These are phyloP conservation scores for Epichloe brachyelytri DNA, from an alignment of 2,329 filamentous ascomycete genomes.

Conservation along the genomic window DNA sequence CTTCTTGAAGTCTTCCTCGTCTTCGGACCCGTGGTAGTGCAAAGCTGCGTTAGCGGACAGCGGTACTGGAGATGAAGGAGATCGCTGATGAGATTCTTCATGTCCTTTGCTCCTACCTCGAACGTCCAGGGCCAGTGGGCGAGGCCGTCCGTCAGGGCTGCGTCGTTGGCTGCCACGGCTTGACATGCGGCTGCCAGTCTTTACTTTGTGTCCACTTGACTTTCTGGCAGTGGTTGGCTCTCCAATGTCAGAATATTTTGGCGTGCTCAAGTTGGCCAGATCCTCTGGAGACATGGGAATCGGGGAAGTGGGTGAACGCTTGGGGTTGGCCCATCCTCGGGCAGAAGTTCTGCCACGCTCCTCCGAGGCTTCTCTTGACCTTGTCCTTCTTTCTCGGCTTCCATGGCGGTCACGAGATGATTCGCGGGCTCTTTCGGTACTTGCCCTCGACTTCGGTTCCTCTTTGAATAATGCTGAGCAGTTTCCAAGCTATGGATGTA, in stretches of 20 bases:
- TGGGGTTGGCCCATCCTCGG: slow-evolving; percentile 58
- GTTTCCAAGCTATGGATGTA: slow-evolving; percentile 80
- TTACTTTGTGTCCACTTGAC: slow-evolving; percentile 19
- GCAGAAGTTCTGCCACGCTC: slow-evolving; percentile 55
- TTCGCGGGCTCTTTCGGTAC: slow-evolving; percentile 31
- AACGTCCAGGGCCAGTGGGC: slow-evolving; percentile 30
- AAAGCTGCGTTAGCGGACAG: slow-evolving; percentile 41
- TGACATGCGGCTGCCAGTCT: slow-evolving; percentile 31
- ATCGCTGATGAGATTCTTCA: slow-evolving; percentile 46
- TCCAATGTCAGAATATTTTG: slow-evolving; percentile 19
- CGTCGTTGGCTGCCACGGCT: slow-evolving; percentile 34
- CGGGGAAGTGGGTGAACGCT: slow-evolving; percentile 82
- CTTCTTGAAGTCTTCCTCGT: slow-evolving; percentile 47
- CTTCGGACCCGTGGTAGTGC: slow-evolving; percentile 38
- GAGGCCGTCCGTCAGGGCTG: slow-evolving; percentile 32
- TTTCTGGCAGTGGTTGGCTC: slow-evolving; percentile 35
- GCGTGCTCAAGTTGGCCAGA: slow-evolving; percentile 47
- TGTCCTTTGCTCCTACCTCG: slow-evolving; percentile 53
- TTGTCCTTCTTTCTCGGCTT: slow-evolving; percentile 36
- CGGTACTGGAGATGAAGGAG: slow-evolving; percentile 70
- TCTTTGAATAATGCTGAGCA: slow-evolving; percentile 49
- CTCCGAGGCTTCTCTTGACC: slow-evolving; percentile 50
- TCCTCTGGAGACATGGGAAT: slow-evolving; percentile 93
- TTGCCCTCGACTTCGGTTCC: slow-evolving; percentile 40
- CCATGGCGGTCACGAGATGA: slow-evolving; percentile 32